Conservation (phyloP, 1,284 basidiomycete species). For the Cryptococcus sp. region DNA sequence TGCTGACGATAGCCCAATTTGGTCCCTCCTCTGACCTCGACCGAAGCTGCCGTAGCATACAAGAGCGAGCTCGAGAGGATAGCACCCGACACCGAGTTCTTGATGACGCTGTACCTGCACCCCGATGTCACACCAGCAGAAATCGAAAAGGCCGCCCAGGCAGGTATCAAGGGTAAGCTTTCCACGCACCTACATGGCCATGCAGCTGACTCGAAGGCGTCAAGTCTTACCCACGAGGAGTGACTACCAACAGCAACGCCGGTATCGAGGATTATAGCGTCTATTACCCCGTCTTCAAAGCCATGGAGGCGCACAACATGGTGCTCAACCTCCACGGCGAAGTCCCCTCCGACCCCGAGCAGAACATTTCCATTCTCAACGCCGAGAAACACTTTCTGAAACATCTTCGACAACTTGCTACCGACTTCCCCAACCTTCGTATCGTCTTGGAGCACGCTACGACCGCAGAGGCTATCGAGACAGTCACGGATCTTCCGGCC, state of each 20-base stretch:
- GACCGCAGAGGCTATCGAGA: constrained; percentile 75
- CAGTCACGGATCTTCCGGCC: constrained; percentile 67
- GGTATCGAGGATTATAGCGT: constrained; percentile 95
- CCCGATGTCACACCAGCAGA: constrained; percentile 86
- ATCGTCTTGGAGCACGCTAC: constrained; percentile 99
- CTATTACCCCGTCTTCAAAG: constrained; percentile 91
- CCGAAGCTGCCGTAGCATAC: constrained; percentile 77
- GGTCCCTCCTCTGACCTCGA: constrained; percentile 82
- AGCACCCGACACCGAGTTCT: constrained; percentile 73
- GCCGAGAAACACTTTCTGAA: constrained; percentile 87
- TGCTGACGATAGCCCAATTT: constrained; percentile 71
- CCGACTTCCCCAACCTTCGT: constrained; percentile 80
- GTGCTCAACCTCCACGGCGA: constrained; percentile 97
- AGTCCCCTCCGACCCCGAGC: constrained; percentile 78
- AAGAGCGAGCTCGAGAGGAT: constrained; percentile 67
- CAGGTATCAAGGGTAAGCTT: constrained; percentile 69
- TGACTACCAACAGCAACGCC: constrained; percentile 94
- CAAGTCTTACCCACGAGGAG: constrained; percentile 95
- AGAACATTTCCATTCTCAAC: constrained; percentile 91
- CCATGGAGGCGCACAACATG: constrained; percentile 89
- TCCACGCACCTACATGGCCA: neutral
- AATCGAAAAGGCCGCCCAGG: constrained; percentile 75
- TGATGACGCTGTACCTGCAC: constrained; percentile 95
- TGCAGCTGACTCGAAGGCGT: constrained; percentile 58
- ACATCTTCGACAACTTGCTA: constrained; percentile 78